These are phyloP conservation scores for Aspergillus sergii DNA, from an alignment of 2,329 filamentous ascomycete species.

Conservation along the genomic window DNA sequence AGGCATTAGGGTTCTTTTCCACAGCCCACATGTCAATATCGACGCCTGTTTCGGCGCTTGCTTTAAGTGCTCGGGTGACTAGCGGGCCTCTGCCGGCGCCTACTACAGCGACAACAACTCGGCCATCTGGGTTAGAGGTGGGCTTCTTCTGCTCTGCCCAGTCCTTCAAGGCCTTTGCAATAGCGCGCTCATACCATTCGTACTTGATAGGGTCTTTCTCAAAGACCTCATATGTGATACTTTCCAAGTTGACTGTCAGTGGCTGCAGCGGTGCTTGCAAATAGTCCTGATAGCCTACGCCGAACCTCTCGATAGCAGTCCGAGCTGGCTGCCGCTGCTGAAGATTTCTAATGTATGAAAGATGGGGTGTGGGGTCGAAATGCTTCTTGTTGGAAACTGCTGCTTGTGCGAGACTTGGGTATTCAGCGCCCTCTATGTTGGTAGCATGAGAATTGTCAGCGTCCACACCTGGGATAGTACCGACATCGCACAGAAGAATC, in stretches of 20 bases:
- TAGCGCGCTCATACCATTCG: conserved; percentile 87
- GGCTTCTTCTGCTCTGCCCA: conserved; percentile 74
- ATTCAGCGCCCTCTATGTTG: conserved; percentile 44
- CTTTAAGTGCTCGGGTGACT: conserved; percentile 81
- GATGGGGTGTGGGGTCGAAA: conserved; percentile 63
- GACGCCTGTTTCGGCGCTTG: conserved; percentile 74
- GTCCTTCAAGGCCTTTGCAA: conserved; percentile 77
- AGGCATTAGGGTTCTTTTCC: conserved; percentile 98
- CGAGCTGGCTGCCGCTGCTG: conserved; percentile 76
- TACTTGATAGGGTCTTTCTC: conserved; percentile 99
- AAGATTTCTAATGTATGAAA: conserved; percentile 81
- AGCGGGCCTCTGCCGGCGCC: conserved; percentile 91
- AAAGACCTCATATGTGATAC: conserved; percentile 96
- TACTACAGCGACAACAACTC: conserved; percentile 85
- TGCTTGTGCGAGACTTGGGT: conserved; percentile 73
- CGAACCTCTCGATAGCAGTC: conserved; percentile 66
- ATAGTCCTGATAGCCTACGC: conserved; percentile 84
- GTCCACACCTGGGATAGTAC: conserved; percentile 54
- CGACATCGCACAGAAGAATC: conserved; percentile 62
- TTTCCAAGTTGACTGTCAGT: conserved; percentile 93
- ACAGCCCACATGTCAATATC: conserved; percentile 86
- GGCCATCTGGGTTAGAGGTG: conserved; percentile 69
- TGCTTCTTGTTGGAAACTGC: conserved; percentile 52
- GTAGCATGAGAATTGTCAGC: conserved; percentile 21
- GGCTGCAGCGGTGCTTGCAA: conserved; percentile 93